Conservation (phyloP, 352 stramenopile genomes). For the Globisporangium echinulatum region DNA sequence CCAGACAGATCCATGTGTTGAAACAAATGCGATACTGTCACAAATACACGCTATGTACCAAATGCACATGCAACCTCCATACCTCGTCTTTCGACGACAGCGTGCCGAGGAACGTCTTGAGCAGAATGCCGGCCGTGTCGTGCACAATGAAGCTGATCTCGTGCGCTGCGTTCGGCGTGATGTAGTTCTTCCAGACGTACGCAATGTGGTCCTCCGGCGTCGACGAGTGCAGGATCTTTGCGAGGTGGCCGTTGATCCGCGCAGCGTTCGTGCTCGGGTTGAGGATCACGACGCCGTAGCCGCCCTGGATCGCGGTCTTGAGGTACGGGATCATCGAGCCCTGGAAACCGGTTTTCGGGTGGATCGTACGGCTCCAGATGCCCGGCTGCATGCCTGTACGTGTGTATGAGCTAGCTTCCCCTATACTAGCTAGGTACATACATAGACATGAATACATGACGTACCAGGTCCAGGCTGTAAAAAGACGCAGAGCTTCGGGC, state of each 20-base stretch:
- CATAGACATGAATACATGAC: not conserved
- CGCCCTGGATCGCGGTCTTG: constrained; percentile 79
- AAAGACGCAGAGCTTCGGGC: constrained; percentile 78
- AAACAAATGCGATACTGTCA: not conserved
- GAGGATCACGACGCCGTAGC: constrained; percentile 74
- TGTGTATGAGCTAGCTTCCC: not conserved
- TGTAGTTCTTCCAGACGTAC: constrained; percentile 87
- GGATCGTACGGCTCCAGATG: constrained; percentile 67
- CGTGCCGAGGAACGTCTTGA: constrained; percentile 66
- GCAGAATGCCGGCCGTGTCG: constrained; percentile 54
- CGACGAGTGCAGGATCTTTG: constrained; percentile 75
- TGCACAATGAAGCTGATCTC: constrained; percentile 85
- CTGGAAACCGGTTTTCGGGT: constrained; percentile 77
- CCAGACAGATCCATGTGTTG: too few relatives aligned
- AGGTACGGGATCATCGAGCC: constrained; percentile 86
- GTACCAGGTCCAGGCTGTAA: constrained; percentile 60
- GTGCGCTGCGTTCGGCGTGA: constrained; percentile 68
- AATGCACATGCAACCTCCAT: not conserved
- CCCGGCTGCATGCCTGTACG: constrained; percentile 51
- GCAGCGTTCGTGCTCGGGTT: constrained; percentile 82
- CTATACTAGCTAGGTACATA: too few relatives aligned
- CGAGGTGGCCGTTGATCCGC: constrained; percentile 71
- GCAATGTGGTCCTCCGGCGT: constrained; percentile 72
- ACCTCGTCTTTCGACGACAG: constrained; percentile 50
- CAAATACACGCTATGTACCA: not conserved